These are phyloP conservation scores for Vanilla planifolia DNA, from an alignment of 106 monocot genomes.

Conservation along the genomic window DNA sequence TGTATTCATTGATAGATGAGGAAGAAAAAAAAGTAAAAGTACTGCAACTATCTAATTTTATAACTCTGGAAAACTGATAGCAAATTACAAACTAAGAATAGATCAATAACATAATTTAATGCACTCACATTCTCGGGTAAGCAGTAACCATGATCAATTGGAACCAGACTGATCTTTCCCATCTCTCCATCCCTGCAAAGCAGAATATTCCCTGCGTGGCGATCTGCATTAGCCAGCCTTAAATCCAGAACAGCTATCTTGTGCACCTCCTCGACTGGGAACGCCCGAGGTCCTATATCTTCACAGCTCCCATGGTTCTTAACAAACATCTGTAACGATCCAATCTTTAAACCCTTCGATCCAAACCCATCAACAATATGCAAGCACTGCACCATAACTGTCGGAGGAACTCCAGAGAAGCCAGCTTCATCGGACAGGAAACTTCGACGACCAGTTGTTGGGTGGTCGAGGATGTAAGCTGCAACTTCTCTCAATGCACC, in stretches of 20 bases:
- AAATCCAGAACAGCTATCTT: constrained; percentile 55
- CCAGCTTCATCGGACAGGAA: constrained; percentile 29
- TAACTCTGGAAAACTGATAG: too few species aligned
- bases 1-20: too few species aligned
- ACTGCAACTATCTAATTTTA: too few species aligned
- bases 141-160: constrained; percentile 64
- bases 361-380: constrained; percentile 10
- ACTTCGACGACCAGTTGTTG: constrained; percentile 23
- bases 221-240: constrained; percentile 55
- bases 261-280: constrained; percentile 54
- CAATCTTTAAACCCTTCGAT: constrained; percentile 30
- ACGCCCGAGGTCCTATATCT: constrained; percentile 57
- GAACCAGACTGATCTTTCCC: constrained; percentile 24
- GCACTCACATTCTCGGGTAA: constrained; percentile 56
- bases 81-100: too few species aligned
- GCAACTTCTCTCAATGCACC: constrained; percentile 65
- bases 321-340: constrained; percentile 61
- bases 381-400: constrained; percentile 33
- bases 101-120: too few species aligned
- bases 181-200: constrained; percentile 20
- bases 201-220: constrained; percentile 56
- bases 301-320: constrained; percentile 49
- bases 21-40: too few species aligned
- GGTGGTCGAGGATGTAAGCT: constrained; percentile 60
- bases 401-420: constrained; percentile 55